These are phyloP conservation scores for Ramaria sp. DNA, from an alignment of 768 basidiomycete species.

Conservation along the genomic window DNA sequence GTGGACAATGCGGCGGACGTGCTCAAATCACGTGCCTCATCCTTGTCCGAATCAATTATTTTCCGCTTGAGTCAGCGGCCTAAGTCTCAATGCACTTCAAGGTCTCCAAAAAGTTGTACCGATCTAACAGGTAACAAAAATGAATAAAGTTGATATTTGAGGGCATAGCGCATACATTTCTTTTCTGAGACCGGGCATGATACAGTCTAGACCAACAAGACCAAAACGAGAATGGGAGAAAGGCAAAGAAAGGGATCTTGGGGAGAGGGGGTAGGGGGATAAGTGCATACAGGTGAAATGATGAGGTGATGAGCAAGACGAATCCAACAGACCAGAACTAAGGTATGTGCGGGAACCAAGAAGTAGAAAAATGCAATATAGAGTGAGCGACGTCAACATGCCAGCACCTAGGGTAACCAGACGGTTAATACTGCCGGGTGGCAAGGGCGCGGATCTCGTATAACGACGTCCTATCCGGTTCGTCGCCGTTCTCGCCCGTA, in stretches of 20 bases:
- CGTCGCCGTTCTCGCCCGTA: conserved; percentile 17
- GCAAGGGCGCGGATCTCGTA: conserved; percentile 80
- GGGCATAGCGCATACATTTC: conserved; percentile 9
- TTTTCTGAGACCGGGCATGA: conserved; percentile 2
- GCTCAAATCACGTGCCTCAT: too few relatives aligned
- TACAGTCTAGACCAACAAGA: conserved; percentile 1
- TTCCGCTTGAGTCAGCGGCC: too few relatives aligned
- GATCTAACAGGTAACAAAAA: not conserved
- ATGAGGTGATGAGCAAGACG: conserved; percentile 3
- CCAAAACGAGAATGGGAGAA: not conserved
- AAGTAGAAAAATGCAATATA: not conserved
- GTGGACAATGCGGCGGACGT: too few relatives aligned
- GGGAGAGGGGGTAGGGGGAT: not conserved
- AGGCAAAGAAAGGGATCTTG: not conserved
- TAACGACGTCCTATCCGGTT: conserved; percentile 53
- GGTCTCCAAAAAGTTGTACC: too few relatives aligned
- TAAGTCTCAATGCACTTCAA: too few relatives aligned
- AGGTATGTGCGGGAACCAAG: conserved; percentile 6
- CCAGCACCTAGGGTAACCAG: not conserved
- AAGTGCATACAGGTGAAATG: conserved; percentile 2
- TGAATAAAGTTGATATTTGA: not conserved
- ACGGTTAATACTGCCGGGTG: conserved; percentile 63
- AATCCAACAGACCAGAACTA: not conserved
- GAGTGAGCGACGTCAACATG: not conserved
- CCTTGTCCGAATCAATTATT: too few relatives aligned